These are phyloP conservation scores for Rhizophora apiculata DNA, from an alignment of 345 rosid species.

Conservation along the genomic window DNA sequence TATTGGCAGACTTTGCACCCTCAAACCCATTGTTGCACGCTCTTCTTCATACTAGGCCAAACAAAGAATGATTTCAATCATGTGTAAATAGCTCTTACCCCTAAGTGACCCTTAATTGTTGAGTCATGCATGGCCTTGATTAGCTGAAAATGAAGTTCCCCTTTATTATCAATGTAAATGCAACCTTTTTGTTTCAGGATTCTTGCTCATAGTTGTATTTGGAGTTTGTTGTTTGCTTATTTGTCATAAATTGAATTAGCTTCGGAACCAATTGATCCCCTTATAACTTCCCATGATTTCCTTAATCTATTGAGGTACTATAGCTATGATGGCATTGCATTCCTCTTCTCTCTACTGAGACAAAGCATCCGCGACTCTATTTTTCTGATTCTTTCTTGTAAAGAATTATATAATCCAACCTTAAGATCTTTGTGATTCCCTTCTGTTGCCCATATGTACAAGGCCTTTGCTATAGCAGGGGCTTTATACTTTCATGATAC, in stretches of 20 bases:
- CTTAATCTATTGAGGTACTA: not conserved
- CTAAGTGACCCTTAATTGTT: not conserved
- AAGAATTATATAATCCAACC: not conserved
- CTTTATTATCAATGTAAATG: not conserved
- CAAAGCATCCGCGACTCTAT: not conserved
- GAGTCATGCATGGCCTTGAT: not conserved
- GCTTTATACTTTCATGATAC: not conserved
- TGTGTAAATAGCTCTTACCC: not conserved
- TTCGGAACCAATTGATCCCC: not conserved
- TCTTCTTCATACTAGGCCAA: not conserved
- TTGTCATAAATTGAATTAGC: too few species aligned
- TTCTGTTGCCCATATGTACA: fast-evolving
- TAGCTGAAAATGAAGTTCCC: not conserved
- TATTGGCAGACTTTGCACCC: not conserved
- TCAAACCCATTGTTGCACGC: not conserved
- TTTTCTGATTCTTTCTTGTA: not conserved
- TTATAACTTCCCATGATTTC: not conserved
- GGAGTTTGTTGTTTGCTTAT: not conserved
- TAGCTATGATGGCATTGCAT: not conserved
- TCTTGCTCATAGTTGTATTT: not conserved
- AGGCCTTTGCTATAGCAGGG: not conserved
- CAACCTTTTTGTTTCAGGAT: too few species aligned
- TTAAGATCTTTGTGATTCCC: not conserved
- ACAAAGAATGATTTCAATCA: not conserved
- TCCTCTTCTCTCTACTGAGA: not conserved